phyloP scores from a whole-genome alignment of 345 rosid genomes.

The Mallotus nudiflorus region DNA sequence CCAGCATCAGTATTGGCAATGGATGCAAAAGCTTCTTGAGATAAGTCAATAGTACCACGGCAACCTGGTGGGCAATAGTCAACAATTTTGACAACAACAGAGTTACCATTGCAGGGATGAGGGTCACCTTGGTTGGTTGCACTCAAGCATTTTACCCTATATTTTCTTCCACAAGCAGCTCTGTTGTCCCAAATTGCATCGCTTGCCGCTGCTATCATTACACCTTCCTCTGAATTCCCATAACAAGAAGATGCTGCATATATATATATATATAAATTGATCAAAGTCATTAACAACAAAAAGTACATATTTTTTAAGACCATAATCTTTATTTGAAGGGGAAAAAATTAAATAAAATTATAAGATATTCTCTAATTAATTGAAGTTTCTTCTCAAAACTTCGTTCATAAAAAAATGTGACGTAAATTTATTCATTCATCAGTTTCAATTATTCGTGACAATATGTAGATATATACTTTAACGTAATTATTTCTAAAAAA shows the following conservation, averaged over 20 bases:
- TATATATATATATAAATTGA: neutral
- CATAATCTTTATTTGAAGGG: no score
- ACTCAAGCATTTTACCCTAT: slow-evolving; percentile 39
- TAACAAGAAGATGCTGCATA: slow-evolving; percentile 47
- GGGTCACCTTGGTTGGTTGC: slow-evolving; percentile 30
- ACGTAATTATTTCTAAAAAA: no score
- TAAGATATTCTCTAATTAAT: no score
- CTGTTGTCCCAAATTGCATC: slow-evolving; percentile 44
- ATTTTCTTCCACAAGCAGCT: slow-evolving; percentile 40
- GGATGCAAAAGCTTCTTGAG: slow-evolving; percentile 45
- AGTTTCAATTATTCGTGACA: no score
- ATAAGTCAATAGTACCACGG: slow-evolving; percentile 41
- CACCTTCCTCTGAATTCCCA: slow-evolving; percentile 20
- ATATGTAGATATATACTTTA: no score
- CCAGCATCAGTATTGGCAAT: slow-evolving; percentile 52
- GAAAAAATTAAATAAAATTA: no score
- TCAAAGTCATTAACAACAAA: no score
- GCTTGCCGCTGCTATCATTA: slow-evolving; percentile 51
- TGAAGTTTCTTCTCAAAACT: no score
- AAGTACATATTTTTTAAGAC: no score
- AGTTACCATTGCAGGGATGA: slow-evolving; percentile 41
- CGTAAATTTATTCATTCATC: no score
- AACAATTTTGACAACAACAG: slow-evolving; percentile 38
- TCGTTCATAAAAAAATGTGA: no score
- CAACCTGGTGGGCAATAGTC: slow-evolving; percentile 43